Percentiles rank a stretch among this genome's conserved stretches.
phyloP scores from a whole-genome alignment of 768 basidiomycete species.

The Lentinula raphanica region DNA sequence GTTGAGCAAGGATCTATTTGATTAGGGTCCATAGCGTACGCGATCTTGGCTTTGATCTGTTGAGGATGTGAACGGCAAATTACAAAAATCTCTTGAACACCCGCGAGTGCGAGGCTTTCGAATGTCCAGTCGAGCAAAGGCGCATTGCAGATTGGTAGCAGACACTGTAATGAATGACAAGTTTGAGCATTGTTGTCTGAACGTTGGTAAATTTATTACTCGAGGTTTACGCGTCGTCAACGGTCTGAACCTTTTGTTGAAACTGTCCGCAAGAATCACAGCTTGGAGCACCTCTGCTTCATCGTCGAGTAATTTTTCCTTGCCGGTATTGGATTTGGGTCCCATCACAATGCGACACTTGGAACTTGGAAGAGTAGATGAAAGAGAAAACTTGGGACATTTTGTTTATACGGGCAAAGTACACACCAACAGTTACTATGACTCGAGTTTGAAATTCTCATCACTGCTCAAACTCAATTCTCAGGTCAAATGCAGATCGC shows the following conservation, averaged over 20 bases:
- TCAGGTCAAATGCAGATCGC: background rate
- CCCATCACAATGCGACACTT: slow-evolving; percentile 61
- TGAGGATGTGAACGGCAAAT: slow-evolving; percentile 89
- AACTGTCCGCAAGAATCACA: slow-evolving; percentile 93
- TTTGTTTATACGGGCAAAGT: too few relatives aligned
- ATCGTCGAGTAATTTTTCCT: slow-evolving; percentile 61
- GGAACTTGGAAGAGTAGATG: background rate
- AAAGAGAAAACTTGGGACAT: background rate
- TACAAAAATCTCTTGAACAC: slow-evolving; percentile 94
- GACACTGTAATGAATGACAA: slow-evolving; percentile 50
- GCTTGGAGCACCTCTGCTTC: slow-evolving; percentile 91
- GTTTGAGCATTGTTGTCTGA: slow-evolving; percentile 4
- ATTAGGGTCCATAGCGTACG: slow-evolving; percentile 39
- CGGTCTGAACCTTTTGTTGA: slow-evolving; percentile 89
- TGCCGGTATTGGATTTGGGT: slow-evolving; percentile 51
- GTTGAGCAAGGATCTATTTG: slow-evolving; percentile 8
- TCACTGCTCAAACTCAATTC: too few relatives aligned
- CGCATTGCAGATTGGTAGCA: slow-evolving; percentile 91
- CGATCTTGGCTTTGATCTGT: slow-evolving; percentile 78
- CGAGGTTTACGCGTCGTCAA: slow-evolving; percentile 85
- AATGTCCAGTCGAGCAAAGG: slow-evolving; percentile 95
- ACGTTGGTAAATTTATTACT: slow-evolving; percentile 40
- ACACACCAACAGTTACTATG: too few relatives aligned
- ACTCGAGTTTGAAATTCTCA: too few relatives aligned
- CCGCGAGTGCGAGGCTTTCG: slow-evolving; percentile 89